Evolutionary conservation across 2,329 filamentous ascomycete genomes (phyloP).

Genomic region (Phoma herbarum): DNA sequence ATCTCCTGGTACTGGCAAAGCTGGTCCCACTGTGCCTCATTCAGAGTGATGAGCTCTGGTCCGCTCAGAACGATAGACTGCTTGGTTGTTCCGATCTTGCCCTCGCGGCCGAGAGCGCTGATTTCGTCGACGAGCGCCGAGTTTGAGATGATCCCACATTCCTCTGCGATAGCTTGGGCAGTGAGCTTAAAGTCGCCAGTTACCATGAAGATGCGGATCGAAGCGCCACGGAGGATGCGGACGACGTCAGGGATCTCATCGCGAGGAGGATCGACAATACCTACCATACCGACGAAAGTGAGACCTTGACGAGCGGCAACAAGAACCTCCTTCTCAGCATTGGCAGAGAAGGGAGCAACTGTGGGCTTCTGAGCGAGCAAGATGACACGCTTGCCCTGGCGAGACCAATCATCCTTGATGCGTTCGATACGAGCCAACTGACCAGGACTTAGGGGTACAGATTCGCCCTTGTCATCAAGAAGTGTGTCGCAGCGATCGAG

Average conservation of each 20-base stretch:
- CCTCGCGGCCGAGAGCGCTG: conserved; percentile 57
- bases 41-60: conserved; percentile 68
- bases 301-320: conserved; percentile 61
- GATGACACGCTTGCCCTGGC: conserved; percentile 72
- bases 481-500: conserved; percentile 69
- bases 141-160: conserved; percentile 74
- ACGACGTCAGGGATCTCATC: conserved; percentile 68
- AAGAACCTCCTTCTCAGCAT: conserved; percentile 67
- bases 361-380: conserved; percentile 70
- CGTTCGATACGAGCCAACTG: conserved; percentile 61
- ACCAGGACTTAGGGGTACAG: conserved; percentile 57
- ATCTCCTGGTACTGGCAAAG: conserved; percentile 74
- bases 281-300: conserved; percentile 65
- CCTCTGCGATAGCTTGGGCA: conserved; percentile 74
- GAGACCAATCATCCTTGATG: conserved; percentile 74
- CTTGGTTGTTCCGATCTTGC: conserved; percentile 36
- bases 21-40: conserved; percentile 73
- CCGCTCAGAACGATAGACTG: conserved; percentile 48
- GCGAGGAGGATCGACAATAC: conserved; percentile 67
- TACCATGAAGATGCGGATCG: conserved; percentile 82
- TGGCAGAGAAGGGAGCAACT: conserved; percentile 52
- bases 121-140: conserved; percentile 62
- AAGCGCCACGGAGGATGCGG: conserved; percentile 71
- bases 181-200: conserved; percentile 82
- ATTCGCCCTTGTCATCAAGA: conserved; percentile 64